phyloP scores from a whole-genome alignment of 2,329 filamentous ascomycete species.

The Xylariaceae sp. region DNA sequence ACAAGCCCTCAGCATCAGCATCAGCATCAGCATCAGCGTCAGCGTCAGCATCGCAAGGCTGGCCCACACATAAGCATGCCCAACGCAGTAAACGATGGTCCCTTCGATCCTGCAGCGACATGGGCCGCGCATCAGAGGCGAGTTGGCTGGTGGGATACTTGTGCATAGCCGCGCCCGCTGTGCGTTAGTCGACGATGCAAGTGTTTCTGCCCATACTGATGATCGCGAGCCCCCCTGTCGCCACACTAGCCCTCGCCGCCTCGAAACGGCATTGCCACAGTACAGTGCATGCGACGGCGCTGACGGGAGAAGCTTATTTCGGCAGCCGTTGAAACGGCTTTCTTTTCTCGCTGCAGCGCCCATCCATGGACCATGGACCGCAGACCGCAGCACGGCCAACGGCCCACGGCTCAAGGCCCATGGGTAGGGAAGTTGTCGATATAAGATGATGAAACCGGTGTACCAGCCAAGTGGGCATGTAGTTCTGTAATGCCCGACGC shows the following conservation, averaged over 20 bases:
- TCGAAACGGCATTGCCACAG: neutral
- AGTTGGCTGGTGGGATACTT: conserved; percentile 32
- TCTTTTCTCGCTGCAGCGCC: neutral
- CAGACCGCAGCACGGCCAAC: too few species aligned
- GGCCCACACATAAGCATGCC: conserved; percentile 8
- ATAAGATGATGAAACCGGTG: neutral
- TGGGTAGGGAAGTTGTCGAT: conserved; percentile 5
- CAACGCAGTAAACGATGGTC: conserved; percentile 10
- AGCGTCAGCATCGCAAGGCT: conserved; percentile 21
- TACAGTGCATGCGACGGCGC: conserved; percentile 10
- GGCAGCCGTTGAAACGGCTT: conserved; percentile 22
- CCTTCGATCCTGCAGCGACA: conserved; percentile 22
- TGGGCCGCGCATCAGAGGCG: conserved; percentile 27
- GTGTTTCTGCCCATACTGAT: conserved; percentile 30
- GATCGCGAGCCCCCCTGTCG: conserved; percentile 26
- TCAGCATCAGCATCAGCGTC: too few species aligned
- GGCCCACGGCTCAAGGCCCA: neutral
- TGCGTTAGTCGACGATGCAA: conserved; percentile 37
- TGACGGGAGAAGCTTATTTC: conserved; percentile 25
- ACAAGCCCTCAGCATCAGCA: neutral
- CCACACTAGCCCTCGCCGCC: neutral
- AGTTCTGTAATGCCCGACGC: conserved; percentile 5
- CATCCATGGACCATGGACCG: too few species aligned
- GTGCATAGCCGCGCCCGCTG: conserved; percentile 38
- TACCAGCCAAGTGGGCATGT: conserved; percentile 1